These are phyloP conservation scores for Globisporangium rhizosaccharum DNA, from an alignment of 352 stramenopile genomes.

Conservation along the genomic window DNA sequence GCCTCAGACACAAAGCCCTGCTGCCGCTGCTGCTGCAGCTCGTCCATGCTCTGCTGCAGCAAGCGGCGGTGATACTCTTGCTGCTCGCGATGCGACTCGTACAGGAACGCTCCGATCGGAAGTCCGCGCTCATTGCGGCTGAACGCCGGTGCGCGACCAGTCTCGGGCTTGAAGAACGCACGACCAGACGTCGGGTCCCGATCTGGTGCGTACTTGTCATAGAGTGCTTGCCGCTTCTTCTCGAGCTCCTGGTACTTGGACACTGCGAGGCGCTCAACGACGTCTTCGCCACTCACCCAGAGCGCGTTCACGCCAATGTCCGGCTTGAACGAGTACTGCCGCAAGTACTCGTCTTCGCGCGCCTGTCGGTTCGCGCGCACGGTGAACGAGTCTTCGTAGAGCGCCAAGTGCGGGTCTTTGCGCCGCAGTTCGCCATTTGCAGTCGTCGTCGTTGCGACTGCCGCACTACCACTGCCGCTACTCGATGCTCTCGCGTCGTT, in stretches of 20 bases:
- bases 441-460: conserved; percentile 13
- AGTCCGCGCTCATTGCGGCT: conserved; percentile 63
- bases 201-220: conserved; percentile 60
- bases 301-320: conserved; percentile 73
- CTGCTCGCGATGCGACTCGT: conserved; percentile 58
- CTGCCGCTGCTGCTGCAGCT: conserved; percentile 38
- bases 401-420: conserved; percentile 48
- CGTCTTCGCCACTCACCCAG: conserved; percentile 44
- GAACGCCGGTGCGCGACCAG: conserved; percentile 54
- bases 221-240: conserved; percentile 40
- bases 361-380: conserved; percentile 32
- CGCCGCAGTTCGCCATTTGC: conserved; percentile 21
- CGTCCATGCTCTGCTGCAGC: conserved; percentile 32
- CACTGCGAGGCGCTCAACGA: conserved; percentile 68
- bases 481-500: conserved; percentile 21
- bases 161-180: conserved; percentile 66
- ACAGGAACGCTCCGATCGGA: conserved; percentile 73
- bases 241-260: conserved; percentile 64
- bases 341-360: conserved; percentile 46
- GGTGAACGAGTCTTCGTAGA: conserved; percentile 73
- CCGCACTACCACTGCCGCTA: background rate
- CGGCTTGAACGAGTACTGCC: conserved; percentile 72
- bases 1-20: conserved; percentile 56
- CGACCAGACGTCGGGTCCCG: conserved; percentile 55
- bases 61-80: conserved; percentile 49